Base-by-base conservation (phyloP, 2,329 filamentous ascomycete species). In the Fusarium albosuccineum region DNA sequence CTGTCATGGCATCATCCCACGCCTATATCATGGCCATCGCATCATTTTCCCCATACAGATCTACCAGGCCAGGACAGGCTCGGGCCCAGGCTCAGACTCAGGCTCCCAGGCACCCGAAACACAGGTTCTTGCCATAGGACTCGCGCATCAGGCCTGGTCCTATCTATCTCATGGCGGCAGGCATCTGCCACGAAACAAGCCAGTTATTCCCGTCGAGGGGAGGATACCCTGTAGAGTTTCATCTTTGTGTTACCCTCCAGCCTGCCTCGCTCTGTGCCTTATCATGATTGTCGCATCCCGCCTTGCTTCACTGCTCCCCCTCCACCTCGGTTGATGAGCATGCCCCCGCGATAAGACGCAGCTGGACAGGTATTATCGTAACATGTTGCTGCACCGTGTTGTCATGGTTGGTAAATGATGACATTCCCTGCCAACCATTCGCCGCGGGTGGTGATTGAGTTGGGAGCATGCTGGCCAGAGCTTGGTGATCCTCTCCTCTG, bases 11-110 rank as follows among this genome's bases (percentile, higher is more conserved):
- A 59, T 68, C 51, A 46, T 41, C 39, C 50, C 46, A 7, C 10
- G 17, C 14, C 41, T 33, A 14, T n/a, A 14, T 60, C 42, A n/a
- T 42, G 50, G 45, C 65, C 64, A 64, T 57, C 62, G 66, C 53
- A 62, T 66, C 57, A 53, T 36, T 55, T 68, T 69, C 62, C 65
- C 40, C 62, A 66, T 69, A 29, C 5, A 67, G 59, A 67, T 64
- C 44, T 67, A 50, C 61, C 17, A 44, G 40, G 17, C 17, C 17
- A 22, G 17, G 17, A 22, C 17, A 22, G 17, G 14, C 40, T 10
- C 40, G 14, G 22, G 22, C 33, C 9, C 9, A 36, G 33, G 33
- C 4, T 7, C 9, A 36, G 9, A 5, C 33, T 58, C 22, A 22
- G 22, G 22, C 22, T 22, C 22, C 22, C 46, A 48, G 52, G 16